These are phyloP conservation scores for Suillus luteus DNA, from an alignment of 768 basidiomycete species.

Conservation along the genomic window DNA sequence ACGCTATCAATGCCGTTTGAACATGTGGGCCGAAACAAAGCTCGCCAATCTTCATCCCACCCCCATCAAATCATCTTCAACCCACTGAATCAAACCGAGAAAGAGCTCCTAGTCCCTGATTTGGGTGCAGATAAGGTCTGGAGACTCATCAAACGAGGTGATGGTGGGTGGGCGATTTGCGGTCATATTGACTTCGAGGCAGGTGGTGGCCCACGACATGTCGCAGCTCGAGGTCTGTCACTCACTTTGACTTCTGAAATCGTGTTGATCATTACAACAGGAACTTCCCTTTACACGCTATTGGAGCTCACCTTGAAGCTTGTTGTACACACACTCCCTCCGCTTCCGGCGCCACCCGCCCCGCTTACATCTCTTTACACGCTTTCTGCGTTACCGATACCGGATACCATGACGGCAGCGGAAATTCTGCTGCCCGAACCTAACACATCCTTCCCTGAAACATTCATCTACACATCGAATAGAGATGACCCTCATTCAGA, in stretches of 20 bases:
- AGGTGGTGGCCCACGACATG: slow-evolving; percentile 74
- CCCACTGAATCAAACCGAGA: slow-evolving; percentile 43
- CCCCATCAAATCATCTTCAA: slow-evolving; percentile 67
- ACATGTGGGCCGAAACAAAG: slow-evolving; percentile 62
- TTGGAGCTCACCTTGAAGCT: slow-evolving; percentile 66
- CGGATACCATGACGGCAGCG: slow-evolving; percentile 60
- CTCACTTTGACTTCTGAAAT: neutral
- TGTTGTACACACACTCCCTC: slow-evolving; percentile 53
- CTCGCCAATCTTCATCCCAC: slow-evolving; percentile 72
- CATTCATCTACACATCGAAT: slow-evolving; percentile 75
- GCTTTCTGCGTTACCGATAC: slow-evolving; percentile 45
- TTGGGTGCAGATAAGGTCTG: slow-evolving; percentile 73
- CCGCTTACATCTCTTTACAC: slow-evolving; percentile 45
- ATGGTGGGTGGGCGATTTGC: slow-evolving; percentile 52
- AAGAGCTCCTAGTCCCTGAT: slow-evolving; percentile 73
- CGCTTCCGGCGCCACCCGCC: slow-evolving; percentile 42
- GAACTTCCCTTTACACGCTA: slow-evolving; percentile 62
- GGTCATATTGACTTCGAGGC: slow-evolving; percentile 49
- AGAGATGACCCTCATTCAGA: slow-evolving; percentile 68
- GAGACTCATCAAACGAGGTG: slow-evolving; percentile 46
- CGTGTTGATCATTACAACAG: slow-evolving; percentile 36
- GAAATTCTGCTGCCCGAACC: slow-evolving; percentile 66
- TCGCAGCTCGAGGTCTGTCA: slow-evolving; percentile 58
- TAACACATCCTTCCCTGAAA: slow-evolving; percentile 50
- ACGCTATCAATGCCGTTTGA: slow-evolving; percentile 43